These are phyloP conservation scores for Lactifluus piperatus DNA, from an alignment of 768 basidiomycete genomes.

Conservation along the genomic window DNA sequence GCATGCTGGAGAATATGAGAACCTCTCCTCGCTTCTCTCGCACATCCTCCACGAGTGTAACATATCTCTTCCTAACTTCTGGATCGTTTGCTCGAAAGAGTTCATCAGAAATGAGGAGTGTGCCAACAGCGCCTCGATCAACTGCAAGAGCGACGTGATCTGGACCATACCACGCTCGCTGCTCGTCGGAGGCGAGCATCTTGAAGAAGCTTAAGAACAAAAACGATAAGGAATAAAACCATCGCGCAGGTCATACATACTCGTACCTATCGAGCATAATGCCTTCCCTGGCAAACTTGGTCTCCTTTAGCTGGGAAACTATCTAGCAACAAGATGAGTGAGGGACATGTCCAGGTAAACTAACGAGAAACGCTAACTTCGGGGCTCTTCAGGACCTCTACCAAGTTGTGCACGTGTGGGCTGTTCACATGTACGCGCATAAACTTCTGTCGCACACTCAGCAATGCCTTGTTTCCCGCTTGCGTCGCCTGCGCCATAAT, in stretches of 20 bases:
- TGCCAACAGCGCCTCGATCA: slow-evolving; percentile 89
- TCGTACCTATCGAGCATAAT: slow-evolving; percentile 78
- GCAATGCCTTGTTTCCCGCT: slow-evolving; percentile 76
- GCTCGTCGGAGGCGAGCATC: slow-evolving; percentile 90
- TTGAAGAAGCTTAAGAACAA: slow-evolving; percentile 75
- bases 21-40: slow-evolving; percentile 87
- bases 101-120: slow-evolving; percentile 89
- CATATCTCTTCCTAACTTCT: slow-evolving; percentile 69
- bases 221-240: background rate
- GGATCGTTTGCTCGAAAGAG: slow-evolving; percentile 87
- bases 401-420: slow-evolving; percentile 90
- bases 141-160: slow-evolving; percentile 88
- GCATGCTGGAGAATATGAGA: slow-evolving; percentile 98
- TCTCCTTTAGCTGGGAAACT: slow-evolving; percentile 72
- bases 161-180: slow-evolving; percentile 98
- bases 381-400: slow-evolving; percentile 90
- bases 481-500: slow-evolving; percentile 73
- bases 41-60: slow-evolving; percentile 81
- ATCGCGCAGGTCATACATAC: background rate
- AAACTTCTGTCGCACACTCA: slow-evolving; percentile 74
- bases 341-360: background rate
- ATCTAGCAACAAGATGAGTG: slow-evolving; percentile 39
- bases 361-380: slow-evolving; percentile 47
- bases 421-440: slow-evolving; percentile 88
- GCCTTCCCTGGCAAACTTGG: slow-evolving; percentile 94